Evolutionary conservation across 352 stramenopile species (phyloP), one percentile per base, ranked within the genome.

Genomic region (Phytopythium mirpurense): DNA sequence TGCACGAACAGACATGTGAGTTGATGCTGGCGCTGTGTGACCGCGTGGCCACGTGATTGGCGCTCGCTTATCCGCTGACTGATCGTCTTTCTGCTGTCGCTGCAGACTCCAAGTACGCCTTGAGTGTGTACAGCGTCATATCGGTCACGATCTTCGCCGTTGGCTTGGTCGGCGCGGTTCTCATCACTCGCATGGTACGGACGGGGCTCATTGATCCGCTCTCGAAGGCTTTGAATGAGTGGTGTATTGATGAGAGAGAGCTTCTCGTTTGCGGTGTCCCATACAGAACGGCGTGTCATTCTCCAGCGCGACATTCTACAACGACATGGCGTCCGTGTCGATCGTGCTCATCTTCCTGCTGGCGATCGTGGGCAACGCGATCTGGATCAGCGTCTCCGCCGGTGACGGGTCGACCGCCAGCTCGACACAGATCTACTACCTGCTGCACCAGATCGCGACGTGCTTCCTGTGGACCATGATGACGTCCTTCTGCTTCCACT

Each of bases 71-170:
- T 21, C 53, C 29, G 3, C 45, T 56, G 37, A 66, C 69, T 44
- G 27, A 35, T 15, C 40, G 4, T 51, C 7, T 45, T n/a, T 38
- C 50, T n/a, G 44, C 29, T 19, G 2, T 51, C n/a, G n/a, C n/a
- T n/a, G 32, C 41, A 86, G 74, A 76, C 37, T 79, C 68, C 2
- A 82, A 82, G 47, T 80, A 82, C 38, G 82, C 72, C 5, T 36
- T 93, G 26, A 93, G 83, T 64, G 78, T 90, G n/a, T 93, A 90
- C 64, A 90, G 79, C 46, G 83, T 93, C 35, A 90, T 93, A 78
- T 93, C 83, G 0, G 77, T 93, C 46, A 90, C 78, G 34, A 88
- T 93, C 42, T 93, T 86, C 50, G 68, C 83, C 23, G 77, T 93
- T 24, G 78, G 72, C 36, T 67, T 93, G 27, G 83, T 83, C 40